phyloP scores from a whole-genome alignment of 768 basidiomycete species.

The Agaricus blazei region DNA sequence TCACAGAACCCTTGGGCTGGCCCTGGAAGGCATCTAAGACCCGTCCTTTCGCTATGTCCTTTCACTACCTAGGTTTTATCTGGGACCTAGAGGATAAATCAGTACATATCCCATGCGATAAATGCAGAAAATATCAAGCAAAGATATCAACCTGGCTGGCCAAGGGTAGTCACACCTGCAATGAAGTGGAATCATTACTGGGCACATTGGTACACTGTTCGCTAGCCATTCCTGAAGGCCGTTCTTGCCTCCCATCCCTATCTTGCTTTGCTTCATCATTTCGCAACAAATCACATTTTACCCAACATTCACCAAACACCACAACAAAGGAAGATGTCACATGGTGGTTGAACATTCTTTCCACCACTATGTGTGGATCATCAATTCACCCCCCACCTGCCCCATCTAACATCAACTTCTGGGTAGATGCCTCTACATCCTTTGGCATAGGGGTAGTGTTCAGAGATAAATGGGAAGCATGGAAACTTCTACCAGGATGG shows the following conservation, averaged over 20 bases:
- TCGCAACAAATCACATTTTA: constrained; percentile 10
- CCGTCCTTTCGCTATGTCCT: constrained; percentile 17
- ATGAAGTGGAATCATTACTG: constrained; percentile 20
- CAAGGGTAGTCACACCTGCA: constrained; percentile 6
- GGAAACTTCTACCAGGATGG: constrained; percentile 14
- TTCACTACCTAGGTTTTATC: constrained; percentile 32
- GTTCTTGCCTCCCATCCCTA: constrained; percentile 23
- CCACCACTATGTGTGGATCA: not conserved
- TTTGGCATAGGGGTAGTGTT: constrained; percentile 35
- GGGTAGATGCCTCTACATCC: constrained; percentile 31
- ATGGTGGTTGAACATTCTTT: constrained; percentile 23
- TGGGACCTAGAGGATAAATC: constrained; percentile 26
- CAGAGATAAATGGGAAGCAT: constrained; percentile 23
- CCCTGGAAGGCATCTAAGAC: constrained; percentile 30
- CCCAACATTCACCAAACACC: constrained; percentile 9
- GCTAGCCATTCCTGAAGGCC: constrained; percentile 24
- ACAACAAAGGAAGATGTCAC: constrained; percentile 20
- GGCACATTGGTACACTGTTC: constrained; percentile 33
- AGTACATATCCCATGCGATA: constrained; percentile 25
- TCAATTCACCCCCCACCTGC: constrained; percentile 4
- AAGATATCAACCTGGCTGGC: constrained; percentile 18
- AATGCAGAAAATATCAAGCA: constrained; percentile 22
- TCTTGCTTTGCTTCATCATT: constrained; percentile 23
- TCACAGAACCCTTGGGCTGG: constrained; percentile 24
- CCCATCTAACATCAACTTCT: constrained; percentile 17